Base-by-base conservation (phyloP, 805 yeast species). In the Torulaspora indica region DNA sequence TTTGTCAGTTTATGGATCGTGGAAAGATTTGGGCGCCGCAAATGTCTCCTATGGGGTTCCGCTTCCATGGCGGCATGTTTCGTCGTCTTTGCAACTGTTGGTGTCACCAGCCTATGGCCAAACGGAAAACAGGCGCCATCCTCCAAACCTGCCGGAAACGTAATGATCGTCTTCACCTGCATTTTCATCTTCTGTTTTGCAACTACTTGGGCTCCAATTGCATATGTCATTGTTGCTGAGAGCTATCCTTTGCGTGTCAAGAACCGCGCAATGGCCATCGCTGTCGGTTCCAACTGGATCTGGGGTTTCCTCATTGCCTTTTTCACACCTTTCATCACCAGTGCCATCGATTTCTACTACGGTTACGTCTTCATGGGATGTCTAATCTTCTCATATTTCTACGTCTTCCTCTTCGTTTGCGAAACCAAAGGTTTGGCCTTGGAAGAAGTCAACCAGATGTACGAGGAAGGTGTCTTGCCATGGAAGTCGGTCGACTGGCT, bases 401-500 rank as follows among this genome's bases (percentile, higher is more conserved):
- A 81, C 61, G 84, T 84, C 41, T 77, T 74, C 72, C 78, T 85
- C 72, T 74, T 71, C 55, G 78, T 85, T 51, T 78, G 78, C 56
- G 90, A 84, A 67, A 85, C 95, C 45, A 79, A 78, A 69, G 93
- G 93, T 43, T 75, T 85, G 56, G 73, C 85, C 32, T 75, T 86
- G 62, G 95, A 85, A 68, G 87, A 85, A 66, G 85, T 85, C 51
- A 89, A 85, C 63, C 81, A 75, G 58, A 68, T 80, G 70, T 73
- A 68, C 56, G 56, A 73, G 24, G 61, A 66, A 35, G 66, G 64
- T 44, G 64, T 63, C 42, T 52, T 57, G 42, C 69, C 76, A 37
- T 72, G 75, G 74, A 54, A 63, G 41, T 78, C 82, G 18, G 46
- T 69, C 14, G 55, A 53, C 42, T 81, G 76, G 77, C 70, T 66